Evolutionary conservation across 2,329 filamentous ascomycete genomes (phyloP), one percentile per base, ranked within the genome.

Genomic region (Pseudogymnoascus sp.): DNA sequence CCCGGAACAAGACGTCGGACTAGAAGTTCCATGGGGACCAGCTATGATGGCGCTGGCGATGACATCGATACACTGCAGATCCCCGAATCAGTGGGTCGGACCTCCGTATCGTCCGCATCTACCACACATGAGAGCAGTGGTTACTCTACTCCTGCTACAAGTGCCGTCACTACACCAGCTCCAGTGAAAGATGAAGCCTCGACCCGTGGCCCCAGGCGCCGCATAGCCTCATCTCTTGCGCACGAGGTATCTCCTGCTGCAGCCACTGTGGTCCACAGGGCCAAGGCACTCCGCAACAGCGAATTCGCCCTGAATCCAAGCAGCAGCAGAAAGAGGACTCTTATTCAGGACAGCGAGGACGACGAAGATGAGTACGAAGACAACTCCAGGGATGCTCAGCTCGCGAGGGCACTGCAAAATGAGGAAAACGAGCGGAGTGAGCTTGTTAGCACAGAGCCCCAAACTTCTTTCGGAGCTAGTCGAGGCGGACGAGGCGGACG

Each of bases 131-230:
- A 76, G 9, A 64, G 63, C 37, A 75, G 76, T 37, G 81, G 78
- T 16, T 81, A 80, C 67, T 84, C 83, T 62, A 88, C 86, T 3
- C 85, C 85, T 4, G 81, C 77, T 37, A 88, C 86, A 18, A 86
- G 83, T 70, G 76, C 79, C 60, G 74, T 77, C 54, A 77, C 75
- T 16, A 86, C 84, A 8, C 84, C 83, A 3, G 77, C 75, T 7
- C 41, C 68, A 14, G 66, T 20, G 74, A 76, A 54, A 30, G 8
- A 54, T 54, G 43, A 54, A 54, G 25, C 43, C 43, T 33, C 28
- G 67, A 70, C 63, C 12, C 8, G 43, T 12, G 8, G 28, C 12
- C 8, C 25, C n/a, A 54, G 8, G 25, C 43, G 43, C n/a, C 43
- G 43, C 25, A 54, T 33, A 4, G 43, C 25, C n/a, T 54, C 43